Conservation (phyloP, 345 rosid genomes). For the Moringa oleifera region DNA sequence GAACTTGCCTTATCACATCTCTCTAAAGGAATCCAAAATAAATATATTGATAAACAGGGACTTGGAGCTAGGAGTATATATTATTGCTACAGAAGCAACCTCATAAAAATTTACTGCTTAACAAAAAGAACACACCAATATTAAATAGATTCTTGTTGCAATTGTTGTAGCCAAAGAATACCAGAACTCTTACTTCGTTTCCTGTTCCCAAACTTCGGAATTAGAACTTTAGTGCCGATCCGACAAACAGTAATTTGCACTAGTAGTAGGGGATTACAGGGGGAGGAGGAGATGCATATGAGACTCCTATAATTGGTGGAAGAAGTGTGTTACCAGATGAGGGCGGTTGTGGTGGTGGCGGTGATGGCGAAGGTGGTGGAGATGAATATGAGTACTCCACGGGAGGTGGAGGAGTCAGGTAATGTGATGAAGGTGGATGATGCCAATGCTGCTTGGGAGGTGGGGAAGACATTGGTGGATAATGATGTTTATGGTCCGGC, state of each 20-base stretch:
- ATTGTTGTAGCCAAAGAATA: conserved; percentile 9
- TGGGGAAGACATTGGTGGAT: too few relatives aligned
- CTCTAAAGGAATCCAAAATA: too few relatives aligned
- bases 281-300: conserved; percentile 57
- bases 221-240: not conserved
- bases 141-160: not conserved
- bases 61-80: not conserved
- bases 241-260: not conserved
- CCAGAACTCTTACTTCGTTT: not conserved
- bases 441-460: conserved; percentile 24
- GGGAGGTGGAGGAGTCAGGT: conserved; percentile 21
- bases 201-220: not conserved
- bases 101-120: not conserved
- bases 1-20: not conserved
- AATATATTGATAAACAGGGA: not conserved
- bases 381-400: conserved; percentile 27
- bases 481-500: conserved; percentile 27
- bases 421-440: conserved; percentile 19
- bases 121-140: conserved; percentile 10
- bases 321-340: conserved; percentile 29
- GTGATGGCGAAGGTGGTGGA: conserved; percentile 29
- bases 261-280: conserved; percentile 50
- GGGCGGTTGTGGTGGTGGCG: conserved; percentile 8
- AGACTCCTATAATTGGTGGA: conserved; percentile 52
- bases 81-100: conserved; percentile 14